These are phyloP conservation scores for Viola odorata DNA, from an alignment of 345 rosid species.

Conservation along the genomic window DNA sequence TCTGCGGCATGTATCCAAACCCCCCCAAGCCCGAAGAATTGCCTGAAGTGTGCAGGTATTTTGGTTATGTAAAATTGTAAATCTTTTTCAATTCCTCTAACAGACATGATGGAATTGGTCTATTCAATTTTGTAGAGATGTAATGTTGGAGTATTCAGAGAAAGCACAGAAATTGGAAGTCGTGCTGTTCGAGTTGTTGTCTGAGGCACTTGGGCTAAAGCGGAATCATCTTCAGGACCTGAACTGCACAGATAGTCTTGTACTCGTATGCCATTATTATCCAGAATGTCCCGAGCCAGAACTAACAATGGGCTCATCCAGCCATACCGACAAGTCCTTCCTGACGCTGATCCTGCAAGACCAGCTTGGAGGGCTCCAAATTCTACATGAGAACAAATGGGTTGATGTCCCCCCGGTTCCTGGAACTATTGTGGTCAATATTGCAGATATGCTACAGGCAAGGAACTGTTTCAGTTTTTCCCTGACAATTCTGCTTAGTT, in stretches of 20 bases:
- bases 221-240: conserved; percentile 17
- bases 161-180: conserved; percentile 8
- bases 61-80: background rate
- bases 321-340: conserved; percentile 27
- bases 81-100: background rate
- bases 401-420: conserved; percentile 20
- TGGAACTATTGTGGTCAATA: conserved; percentile 22
- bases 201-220: conserved; percentile 34
- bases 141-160: conserved; percentile 20
- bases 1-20: conserved; percentile 26
- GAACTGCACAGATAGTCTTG: conserved; percentile 23
- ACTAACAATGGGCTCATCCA: conserved; percentile 23
- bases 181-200: conserved; percentile 22
- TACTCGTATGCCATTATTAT: conserved; percentile 23
- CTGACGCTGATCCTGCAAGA: conserved; percentile 34
- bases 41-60: conserved; percentile 37
- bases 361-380: conserved; percentile 35
- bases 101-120: background rate
- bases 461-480: background rate
- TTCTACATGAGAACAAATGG: conserved; percentile 27
- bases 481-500: background rate
- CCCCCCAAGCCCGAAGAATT: conserved; percentile 30
- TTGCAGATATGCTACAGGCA: conserved; percentile 31
- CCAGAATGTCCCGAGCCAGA: conserved; percentile 46
- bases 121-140: conserved; percentile 21